Evolutionary conservation across 192 early-diverging fungal species (phyloP), one percentile per base, ranked within the genome.

Genomic region (Phycomyces nitens): DNA sequence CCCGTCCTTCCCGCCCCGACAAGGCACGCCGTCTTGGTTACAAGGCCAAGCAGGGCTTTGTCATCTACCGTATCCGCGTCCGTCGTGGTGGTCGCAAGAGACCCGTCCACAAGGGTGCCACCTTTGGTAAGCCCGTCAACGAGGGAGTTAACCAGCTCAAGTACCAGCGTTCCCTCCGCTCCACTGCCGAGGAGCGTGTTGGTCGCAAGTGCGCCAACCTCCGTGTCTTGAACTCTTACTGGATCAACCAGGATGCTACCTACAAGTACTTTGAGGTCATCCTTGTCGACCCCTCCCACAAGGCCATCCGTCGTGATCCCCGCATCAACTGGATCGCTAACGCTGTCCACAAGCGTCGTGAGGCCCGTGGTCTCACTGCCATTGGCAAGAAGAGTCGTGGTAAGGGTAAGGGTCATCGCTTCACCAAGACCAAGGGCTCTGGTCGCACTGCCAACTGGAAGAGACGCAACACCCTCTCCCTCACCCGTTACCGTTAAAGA

Each of bases 191-290:
- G 84, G 92, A 96, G 86, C 94, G 97, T 84, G 93, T 96, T 64
- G 97, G 94, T 71, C 89, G 92, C 80, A 92, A 87, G 81, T 99
- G 97, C 85, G 85, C 82, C 65, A 97, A 97, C 88, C 84, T 99
- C 78, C 93, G 97, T 68, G 95, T 99, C 60, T 84, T 99, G 64
- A 99, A 96, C 93, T 96, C 94, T 59, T 99, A 99, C 92, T 99
- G 97, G 97, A 89, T 99, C 64, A 99, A 99, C 90, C 88, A 94
- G 87, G 97, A 98, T 83, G 82, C 97, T 58, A 94, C 94, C 76
- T 99, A 92, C 92, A 99, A 99, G 88, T 99, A 90, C 89, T 97
- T 82, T 83, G 97, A 99, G 82, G 93, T 99, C 75, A 97, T 99
- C 80, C 88, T 94, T 61, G 95, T 97, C 67, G 97, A 99, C 81